Conservation (phyloP, 2,329 filamentous ascomycete genomes). For the Didymella segeticola region DNA sequence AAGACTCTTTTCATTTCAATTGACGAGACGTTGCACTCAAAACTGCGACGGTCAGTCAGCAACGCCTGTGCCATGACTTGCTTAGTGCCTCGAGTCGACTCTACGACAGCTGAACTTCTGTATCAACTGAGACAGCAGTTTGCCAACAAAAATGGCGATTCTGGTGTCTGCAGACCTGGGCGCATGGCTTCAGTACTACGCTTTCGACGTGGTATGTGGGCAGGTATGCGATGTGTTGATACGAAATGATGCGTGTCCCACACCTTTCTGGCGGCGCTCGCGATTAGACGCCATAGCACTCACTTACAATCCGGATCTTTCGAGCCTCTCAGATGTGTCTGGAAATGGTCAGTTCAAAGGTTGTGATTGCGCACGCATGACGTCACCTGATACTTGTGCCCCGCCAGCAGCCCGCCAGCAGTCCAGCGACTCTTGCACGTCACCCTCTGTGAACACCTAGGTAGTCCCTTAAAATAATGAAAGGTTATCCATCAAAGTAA, state of each 20-base stretch:
- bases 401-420: too few relatives aligned
- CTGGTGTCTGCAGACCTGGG: slow-evolving; percentile 26
- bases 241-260: too few relatives aligned
- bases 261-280: too few relatives aligned
- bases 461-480: not conserved
- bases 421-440: too few relatives aligned
- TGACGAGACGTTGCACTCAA: slow-evolving; percentile 50
- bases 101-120: slow-evolving; percentile 29
- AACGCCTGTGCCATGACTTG: slow-evolving; percentile 52
- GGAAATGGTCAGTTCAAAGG: too few relatives aligned
- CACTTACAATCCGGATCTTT: too few relatives aligned
- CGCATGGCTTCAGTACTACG: slow-evolving; percentile 46
- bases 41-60: slow-evolving; percentile 44
- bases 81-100: slow-evolving; percentile 35
- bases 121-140: slow-evolving; percentile 15
- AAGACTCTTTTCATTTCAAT: slow-evolving; percentile 47
- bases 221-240: too few relatives aligned
- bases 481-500: not conserved
- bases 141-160: slow-evolving; percentile 3
- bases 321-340: too few relatives aligned
- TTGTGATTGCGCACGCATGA: too few relatives aligned
- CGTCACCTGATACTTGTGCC: too few relatives aligned
- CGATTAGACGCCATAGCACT: too few relatives aligned
- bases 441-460: too few relatives aligned
- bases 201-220: slow-evolving; percentile 50